Evolutionary conservation across 2,329 filamentous ascomycete species (phyloP).

Genomic region (Chrysoporthe deuterocubensis): DNA sequence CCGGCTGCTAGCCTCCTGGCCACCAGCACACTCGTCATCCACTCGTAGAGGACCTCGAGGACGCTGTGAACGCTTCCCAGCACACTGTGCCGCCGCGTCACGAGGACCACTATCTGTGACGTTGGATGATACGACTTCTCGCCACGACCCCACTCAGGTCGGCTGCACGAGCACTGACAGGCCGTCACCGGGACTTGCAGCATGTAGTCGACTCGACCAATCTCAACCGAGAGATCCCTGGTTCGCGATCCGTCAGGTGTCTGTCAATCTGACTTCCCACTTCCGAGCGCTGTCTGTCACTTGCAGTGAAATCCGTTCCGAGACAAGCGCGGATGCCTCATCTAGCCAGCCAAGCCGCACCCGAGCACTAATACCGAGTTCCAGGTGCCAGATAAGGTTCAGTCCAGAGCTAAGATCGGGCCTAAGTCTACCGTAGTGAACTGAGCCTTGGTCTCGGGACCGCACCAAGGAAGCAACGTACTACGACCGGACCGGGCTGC

Average conservation of each 20-base stretch:
- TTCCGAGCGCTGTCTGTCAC: not conserved
- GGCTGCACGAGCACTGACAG: not conserved
- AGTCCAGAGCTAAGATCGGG: slow-evolving; percentile 1
- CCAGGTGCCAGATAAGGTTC: not conserved
- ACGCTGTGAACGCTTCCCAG: not conserved
- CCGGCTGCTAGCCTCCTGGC: not conserved
- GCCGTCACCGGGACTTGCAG: slow-evolving; percentile 1
- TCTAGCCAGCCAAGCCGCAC: not conserved
- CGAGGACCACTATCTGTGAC: not conserved
- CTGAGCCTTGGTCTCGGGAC: slow-evolving; percentile 11
- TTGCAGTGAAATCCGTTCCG: slow-evolving; percentile 6
- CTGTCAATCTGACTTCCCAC: not conserved
- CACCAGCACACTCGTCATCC: slow-evolving; percentile 2
- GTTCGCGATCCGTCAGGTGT: slow-evolving; percentile 5
- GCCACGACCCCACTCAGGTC: not conserved
- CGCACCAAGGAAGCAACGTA: slow-evolving; percentile 1
- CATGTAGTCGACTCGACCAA: not conserved
- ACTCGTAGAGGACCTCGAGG: not conserved
- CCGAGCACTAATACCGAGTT: not conserved
- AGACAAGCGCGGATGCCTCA: slow-evolving; percentile 4
- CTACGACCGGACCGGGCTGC: slow-evolving; percentile 9
- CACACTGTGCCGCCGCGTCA: not conserved
- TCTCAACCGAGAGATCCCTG: not conserved
- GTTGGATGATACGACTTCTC: not conserved
- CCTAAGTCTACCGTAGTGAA: not conserved